Percentiles rank a stretch among this genome's conserved stretches.
These are phyloP conservation scores for Metschnikowia kunwiensis DNA, from an alignment of 805 yeast genomes.

Conservation along the genomic window DNA sequence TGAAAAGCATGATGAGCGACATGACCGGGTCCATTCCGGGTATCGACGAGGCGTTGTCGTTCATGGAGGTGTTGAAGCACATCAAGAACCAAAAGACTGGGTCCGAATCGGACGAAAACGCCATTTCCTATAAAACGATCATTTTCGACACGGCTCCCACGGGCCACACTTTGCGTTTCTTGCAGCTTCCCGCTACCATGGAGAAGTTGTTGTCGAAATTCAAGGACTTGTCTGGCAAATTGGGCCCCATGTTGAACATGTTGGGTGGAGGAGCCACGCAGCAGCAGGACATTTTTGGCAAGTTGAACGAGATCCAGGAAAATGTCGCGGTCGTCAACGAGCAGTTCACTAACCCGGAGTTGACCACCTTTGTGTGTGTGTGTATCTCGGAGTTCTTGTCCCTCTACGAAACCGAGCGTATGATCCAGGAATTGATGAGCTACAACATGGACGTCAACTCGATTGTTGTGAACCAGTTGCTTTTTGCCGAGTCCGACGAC, in stretches of 20 bases:
- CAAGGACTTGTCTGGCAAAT: constrained; percentile 76
- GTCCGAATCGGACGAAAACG: constrained; percentile 17
- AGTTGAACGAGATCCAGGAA: constrained; percentile 75
- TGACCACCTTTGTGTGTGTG: constrained; percentile 94
- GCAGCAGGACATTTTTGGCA: constrained; percentile 68
- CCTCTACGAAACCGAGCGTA: constrained; percentile 93
- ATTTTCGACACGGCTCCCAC: constrained; percentile 99
- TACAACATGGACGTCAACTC: constrained; percentile 96
- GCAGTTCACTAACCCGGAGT: constrained; percentile 93
- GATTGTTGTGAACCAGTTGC: constrained; percentile 89
- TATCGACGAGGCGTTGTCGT: constrained; percentile 95
- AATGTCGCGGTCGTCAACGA: constrained; percentile 85
- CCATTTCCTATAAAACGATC: constrained; percentile 66
- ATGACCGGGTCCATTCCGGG: constrained; percentile 96
- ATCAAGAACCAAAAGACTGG: constrained; percentile 70
- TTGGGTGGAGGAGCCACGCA: constrained; percentile 57
- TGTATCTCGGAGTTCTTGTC: constrained; percentile 97
- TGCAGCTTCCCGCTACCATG: constrained; percentile 90
- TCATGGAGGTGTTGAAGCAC: constrained; percentile 97
- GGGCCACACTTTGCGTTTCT: constrained; percentile 93
- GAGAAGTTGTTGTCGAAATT: constrained; percentile 85
- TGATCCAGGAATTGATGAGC: constrained; percentile 92
- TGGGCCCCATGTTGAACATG: constrained; percentile 86
- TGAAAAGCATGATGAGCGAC: constrained; percentile 76
- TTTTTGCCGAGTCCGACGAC: constrained; percentile 78